phyloP scores from a whole-genome alignment of 805 yeast genomes.

The Pichia scutulata region DNA sequence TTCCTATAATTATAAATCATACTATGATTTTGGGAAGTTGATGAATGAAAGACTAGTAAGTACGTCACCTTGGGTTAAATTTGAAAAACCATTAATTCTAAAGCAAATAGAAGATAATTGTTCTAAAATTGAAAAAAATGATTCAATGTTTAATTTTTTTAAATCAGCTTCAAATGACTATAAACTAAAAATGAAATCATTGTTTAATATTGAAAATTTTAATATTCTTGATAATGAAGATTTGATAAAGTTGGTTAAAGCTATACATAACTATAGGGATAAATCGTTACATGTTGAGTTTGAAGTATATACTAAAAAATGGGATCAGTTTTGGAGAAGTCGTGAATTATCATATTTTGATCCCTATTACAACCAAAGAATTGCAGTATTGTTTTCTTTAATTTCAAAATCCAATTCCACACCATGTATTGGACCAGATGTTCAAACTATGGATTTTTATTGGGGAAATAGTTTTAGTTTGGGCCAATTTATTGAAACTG shows the following conservation, averaged over 20 bases:
- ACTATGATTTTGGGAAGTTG: slow-evolving; percentile 24
- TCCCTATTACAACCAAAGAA: slow-evolving; percentile 68
- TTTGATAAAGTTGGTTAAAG: slow-evolving; percentile 31
- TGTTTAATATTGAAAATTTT: slow-evolving; percentile 12
- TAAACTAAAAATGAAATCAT: background rate
- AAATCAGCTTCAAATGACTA: background rate
- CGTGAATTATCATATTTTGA: slow-evolving; percentile 48
- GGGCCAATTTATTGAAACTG: slow-evolving; percentile 81
- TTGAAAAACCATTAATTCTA: slow-evolving; percentile 49
- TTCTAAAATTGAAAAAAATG: slow-evolving; percentile 19
- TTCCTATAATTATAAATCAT: slow-evolving; percentile 18
- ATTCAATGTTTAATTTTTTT: background rate
- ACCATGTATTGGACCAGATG: slow-evolving; percentile 88
- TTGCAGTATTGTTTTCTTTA: slow-evolving; percentile 71
- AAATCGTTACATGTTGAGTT: slow-evolving; percentile 24
- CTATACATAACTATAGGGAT: slow-evolving; percentile 22
- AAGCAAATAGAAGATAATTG: slow-evolving; percentile 19
- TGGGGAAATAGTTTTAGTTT: slow-evolving; percentile 86
- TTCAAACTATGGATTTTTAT: slow-evolving; percentile 78
- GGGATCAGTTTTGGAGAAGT: slow-evolving; percentile 51
- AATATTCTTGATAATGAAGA: slow-evolving; percentile 19
- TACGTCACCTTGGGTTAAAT: slow-evolving; percentile 77
- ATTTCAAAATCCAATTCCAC: slow-evolving; percentile 79
- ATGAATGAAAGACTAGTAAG: slow-evolving; percentile 54
- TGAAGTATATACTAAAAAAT: slow-evolving; percentile 43